Evolutionary conservation across 768 basidiomycete genomes (phyloP), one percentile per base, ranked within the genome.

Genomic region (Dacryopinax primogenitus): DNA sequence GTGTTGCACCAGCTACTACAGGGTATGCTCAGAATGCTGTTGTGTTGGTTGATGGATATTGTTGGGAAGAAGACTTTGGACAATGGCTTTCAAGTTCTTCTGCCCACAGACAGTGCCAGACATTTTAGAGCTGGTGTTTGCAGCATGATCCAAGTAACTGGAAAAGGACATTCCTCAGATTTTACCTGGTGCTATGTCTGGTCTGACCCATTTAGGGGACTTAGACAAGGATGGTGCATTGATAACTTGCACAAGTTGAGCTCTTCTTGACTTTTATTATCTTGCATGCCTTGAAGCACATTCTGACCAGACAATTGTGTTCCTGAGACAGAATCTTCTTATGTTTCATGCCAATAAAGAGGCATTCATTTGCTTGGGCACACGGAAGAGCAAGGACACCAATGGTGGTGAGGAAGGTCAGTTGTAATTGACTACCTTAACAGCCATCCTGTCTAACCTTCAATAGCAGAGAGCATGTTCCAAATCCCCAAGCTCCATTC

Each of bases 401-500:
- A 30, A 58, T 3, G 26, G 15, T 15, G 23, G 15, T 11, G 51
- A 32, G 9, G 51, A 30, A 13, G 26, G 51, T 58, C 9, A 58
- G 51, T 32, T 21, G 11, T 15, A 28, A 9, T 28, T 32, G 11
- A 39, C 51, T 9, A 21, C 51, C n/a, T n/a, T n/a, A n/a, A n/a
- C n/a, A n/a, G n/a, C n/a, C n/a, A n/a, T n/a, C n/a, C n/a, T n/a
- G n/a, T n/a, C n/a, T n/a, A 13, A 32, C 11, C 3, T 18, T 58
- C 51, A 2, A 3, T 28, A 11, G 1, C 23, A 30, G 65, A 62
- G 62, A 72, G 9, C 3, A 65, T 73, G 44, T 79, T 78, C 69
- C 77, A 79, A 45, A 70, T 81, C n/a, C 78, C 78, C 0, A 81
- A 81, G 66, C 67, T 81, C 0, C 79, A 80, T 65, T 72, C 67